Conservation (phyloP, 768 basidiomycete species). For the Leccinum aurantiacum region DNA sequence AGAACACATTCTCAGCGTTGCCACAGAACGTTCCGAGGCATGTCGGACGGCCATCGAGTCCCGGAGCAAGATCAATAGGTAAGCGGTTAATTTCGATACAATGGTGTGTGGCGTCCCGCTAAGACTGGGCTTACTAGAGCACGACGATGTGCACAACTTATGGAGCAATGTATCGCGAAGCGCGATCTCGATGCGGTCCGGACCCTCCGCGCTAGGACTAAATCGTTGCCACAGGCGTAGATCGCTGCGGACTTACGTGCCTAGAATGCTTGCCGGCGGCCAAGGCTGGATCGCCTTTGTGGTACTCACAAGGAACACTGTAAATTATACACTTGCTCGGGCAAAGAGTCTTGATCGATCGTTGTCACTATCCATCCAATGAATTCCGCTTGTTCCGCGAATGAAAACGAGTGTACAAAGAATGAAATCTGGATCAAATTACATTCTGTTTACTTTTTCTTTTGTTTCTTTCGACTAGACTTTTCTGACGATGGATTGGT, state of each 20-base stretch:
- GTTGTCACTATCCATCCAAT: neutral
- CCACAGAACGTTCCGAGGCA: conserved; percentile 51
- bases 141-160: conserved; percentile 29
- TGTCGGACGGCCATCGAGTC: conserved; percentile 56
- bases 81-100: conserved; percentile 10
- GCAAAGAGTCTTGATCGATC: neutral
- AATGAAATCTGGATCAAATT: neutral
- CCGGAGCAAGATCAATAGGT: conserved; percentile 53
- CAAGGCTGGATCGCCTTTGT: neutral
- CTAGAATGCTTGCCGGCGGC: neutral
- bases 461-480: conserved; percentile 47
- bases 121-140: conserved; percentile 16
- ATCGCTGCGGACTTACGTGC: neutral
- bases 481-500: conserved; percentile 35
- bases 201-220: conserved; percentile 20
- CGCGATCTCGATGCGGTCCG: conserved; percentile 20
- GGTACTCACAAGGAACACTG: neutral
- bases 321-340: neutral
- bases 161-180: conserved; percentile 27
- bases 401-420: neutral
- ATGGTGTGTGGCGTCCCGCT: neutral
- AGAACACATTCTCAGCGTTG: conserved; percentile 61
- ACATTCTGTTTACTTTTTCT: conserved; percentile 32
- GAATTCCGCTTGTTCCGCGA: neutral
- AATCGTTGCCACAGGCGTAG: conserved; percentile 10